Evolutionary conservation across 257 asterid genomes (phyloP).

Genomic region (Nicotiana tabacum): DNA sequence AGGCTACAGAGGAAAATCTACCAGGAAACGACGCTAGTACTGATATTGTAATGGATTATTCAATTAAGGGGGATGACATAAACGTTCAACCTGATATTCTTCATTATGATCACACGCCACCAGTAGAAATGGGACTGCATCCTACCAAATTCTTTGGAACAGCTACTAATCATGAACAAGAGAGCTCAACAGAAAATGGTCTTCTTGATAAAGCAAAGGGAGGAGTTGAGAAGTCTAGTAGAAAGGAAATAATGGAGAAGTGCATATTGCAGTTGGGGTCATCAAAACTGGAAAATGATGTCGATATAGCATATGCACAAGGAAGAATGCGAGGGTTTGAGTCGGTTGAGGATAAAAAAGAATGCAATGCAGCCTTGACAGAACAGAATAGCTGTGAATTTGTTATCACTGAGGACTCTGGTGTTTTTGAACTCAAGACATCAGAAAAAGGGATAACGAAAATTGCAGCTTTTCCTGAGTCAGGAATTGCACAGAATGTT

Average conservation of each 20-base stretch:
- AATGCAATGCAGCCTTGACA: not conserved
- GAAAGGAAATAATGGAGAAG: not conserved
- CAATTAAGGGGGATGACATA: not conserved
- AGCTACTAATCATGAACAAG: too few relatives aligned
- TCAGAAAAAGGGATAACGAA: not conserved
- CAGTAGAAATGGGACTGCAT: not conserved
- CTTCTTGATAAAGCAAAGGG: conserved; percentile 11
- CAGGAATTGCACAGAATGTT: conserved; percentile 6
- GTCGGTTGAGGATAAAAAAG: conserved; percentile 12
- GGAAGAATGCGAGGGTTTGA: not conserved
- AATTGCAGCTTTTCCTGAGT: not conserved
- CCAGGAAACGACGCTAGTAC: not conserved
- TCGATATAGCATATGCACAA: not conserved
- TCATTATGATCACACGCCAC: not conserved
- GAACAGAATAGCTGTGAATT: conserved; percentile 5
- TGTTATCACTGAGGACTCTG: not conserved
- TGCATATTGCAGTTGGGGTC: not conserved
- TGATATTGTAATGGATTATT: not conserved
- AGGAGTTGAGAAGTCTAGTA: conserved; percentile 1
- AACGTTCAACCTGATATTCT: not conserved
- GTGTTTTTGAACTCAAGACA: not conserved
- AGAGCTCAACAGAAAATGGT: not conserved
- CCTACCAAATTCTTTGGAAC: not conserved
- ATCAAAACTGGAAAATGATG: conserved; percentile 1
- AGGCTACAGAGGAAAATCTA: conserved; percentile 6